Evolutionary conservation across 768 basidiomycete genomes (phyloP), one percentile per base, ranked within the genome.

Genomic region (Sporobolomyces phaffii): DNA sequence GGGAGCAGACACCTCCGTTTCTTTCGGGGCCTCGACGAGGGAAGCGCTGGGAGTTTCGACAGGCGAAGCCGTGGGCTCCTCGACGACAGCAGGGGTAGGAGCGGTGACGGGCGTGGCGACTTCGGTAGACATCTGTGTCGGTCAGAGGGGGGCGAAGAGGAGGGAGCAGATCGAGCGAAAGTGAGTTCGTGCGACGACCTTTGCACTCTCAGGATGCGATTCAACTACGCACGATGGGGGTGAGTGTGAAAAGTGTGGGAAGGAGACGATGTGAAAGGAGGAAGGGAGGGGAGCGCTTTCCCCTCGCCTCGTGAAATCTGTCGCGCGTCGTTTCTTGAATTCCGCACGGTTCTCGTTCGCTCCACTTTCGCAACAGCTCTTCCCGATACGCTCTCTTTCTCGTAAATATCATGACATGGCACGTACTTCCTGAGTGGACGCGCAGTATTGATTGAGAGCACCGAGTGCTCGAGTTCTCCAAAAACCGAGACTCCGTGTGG

Each of bases 61-160:
- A 36, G 3, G 38, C 22, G 49, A 54, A 41, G 54, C 28, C 4
- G 18, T 7, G 41, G 54, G 54, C 31, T 20, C 45, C n/a, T 44
- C 54, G 29, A 11, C 20, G 11, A 41, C 2, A 28, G 11, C 24
- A 18, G 54, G 54, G 24, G 17, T 14, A 29, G 33, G n/a, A 24
- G 24, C n/a, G 44, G 38, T 17, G 9, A 38, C 38, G 38, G 61
- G 51, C 15, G 60, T 22, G 18, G 62, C 52, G 38, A 56, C 45
- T 51, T 56, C 53, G 36, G 62, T 36, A n/a, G 62, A 56, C 62
- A 63, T 63, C 44, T 58, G 56, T 11, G 53, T 8, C 11, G 18
- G 26, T 24, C 20, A 10, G 18, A 29, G 56, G 31, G 36, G 17
- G 44, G 40, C 17, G 31, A 29, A 44, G 60, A 20, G 48, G 41